Conservation (phyloP, 2,329 filamentous ascomycete species). For the Rachicladosporium sp. region DNA sequence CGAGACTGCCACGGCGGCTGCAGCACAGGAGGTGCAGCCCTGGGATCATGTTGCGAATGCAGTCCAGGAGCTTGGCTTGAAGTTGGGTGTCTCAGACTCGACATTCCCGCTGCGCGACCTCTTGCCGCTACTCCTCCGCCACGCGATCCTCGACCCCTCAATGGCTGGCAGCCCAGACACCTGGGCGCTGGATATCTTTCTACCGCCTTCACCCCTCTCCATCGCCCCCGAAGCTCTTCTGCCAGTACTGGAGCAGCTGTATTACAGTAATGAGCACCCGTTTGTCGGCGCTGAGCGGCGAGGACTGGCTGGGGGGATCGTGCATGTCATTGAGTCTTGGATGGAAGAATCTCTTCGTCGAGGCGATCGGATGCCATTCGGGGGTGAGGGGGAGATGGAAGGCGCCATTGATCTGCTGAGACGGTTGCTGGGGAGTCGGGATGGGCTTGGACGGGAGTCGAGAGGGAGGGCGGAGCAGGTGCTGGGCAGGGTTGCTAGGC, state of each 20-base stretch:
- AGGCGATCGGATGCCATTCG: conserved; percentile 43
- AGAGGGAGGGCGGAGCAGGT: conserved; percentile 13
- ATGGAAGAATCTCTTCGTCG: conserved; percentile 42
- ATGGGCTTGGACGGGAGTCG: conserved; percentile 12
- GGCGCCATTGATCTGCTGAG: conserved; percentile 22
- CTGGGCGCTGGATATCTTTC: conserved; percentile 55
- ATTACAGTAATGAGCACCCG: conserved; percentile 54
- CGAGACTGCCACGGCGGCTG: conserved; percentile 40
- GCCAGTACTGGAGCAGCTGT: conserved; percentile 51
- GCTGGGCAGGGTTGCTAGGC: conserved; percentile 5
- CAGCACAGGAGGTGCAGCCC: conserved; percentile 36
- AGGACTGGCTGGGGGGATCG: conserved; percentile 47
- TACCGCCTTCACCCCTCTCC: conserved; percentile 38
- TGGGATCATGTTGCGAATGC: conserved; percentile 58
- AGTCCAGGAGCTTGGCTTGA: conserved; percentile 44
- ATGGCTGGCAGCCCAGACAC: conserved; percentile 37
- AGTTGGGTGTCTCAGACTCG: conserved; percentile 27
- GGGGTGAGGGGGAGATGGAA: conserved; percentile 45
- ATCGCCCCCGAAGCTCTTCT: conserved; percentile 51
- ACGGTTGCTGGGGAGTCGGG: conserved; percentile 11
- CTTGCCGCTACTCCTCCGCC: conserved; percentile 44
- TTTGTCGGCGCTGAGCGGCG: conserved; percentile 46
- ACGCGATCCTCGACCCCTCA: conserved; percentile 36
- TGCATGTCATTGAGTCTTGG: conserved; percentile 52
- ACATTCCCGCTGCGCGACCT: conserved; percentile 29